Evolutionary conservation across 768 basidiomycete species (phyloP).

Genomic region (Cystobasidium onofrii): DNA sequence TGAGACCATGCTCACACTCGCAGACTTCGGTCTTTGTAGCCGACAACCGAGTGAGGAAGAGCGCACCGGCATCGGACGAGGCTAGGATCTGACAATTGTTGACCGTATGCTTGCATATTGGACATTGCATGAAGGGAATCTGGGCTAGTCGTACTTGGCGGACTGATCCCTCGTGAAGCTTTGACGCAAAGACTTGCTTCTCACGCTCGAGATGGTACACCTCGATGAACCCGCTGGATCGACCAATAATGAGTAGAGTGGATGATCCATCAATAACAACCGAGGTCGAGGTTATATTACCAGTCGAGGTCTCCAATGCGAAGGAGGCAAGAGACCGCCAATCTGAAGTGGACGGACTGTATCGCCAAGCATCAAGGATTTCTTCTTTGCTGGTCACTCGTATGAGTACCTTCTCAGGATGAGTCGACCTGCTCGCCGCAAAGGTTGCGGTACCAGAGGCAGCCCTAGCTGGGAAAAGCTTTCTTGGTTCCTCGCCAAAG

Average conservation of each 20-base stretch:
- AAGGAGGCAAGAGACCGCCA: not conserved
- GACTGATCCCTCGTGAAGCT: not conserved
- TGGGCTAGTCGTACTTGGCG: not conserved
- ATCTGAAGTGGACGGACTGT: not conserved
- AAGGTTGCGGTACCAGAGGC: not conserved
- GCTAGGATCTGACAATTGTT: not conserved
- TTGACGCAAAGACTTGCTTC: not conserved
- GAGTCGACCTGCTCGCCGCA: not conserved
- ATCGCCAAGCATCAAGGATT: not conserved
- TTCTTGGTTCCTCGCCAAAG: not conserved
- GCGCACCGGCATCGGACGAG: not conserved
- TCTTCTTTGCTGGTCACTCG: not conserved
- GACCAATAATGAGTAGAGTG: not conserved
- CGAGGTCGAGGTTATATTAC: not conserved
- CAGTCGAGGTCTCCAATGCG: not conserved
- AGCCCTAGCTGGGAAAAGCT: not conserved
- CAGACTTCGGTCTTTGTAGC: not conserved
- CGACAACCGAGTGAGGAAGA: not conserved
- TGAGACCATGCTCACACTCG: not conserved
- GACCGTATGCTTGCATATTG: not conserved
- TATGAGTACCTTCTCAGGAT: not conserved
- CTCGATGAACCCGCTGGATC: not conserved
- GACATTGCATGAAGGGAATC: not conserved
- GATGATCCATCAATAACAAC: not conserved
- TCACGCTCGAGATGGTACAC: not conserved